Base-by-base conservation (phyloP, 2,329 filamentous ascomycete species). In the Fusarium irregulare region DNA sequence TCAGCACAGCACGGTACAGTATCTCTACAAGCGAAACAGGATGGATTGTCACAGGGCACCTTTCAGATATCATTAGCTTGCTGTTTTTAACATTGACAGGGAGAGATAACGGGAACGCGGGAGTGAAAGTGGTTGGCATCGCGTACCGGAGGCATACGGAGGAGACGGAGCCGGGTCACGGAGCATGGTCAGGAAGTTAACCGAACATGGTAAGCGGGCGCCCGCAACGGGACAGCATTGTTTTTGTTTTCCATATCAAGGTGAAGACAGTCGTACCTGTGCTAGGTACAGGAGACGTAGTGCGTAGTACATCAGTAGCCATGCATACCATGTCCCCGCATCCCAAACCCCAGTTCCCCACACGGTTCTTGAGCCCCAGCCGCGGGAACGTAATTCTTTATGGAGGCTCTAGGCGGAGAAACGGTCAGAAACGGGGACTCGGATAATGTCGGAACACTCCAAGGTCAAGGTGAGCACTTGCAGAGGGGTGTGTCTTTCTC, bases 171-270 rank as follows among this genome's bases (percentile, higher is more conserved):
- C 64, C 60, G 64, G 56, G 49, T 56, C 42, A 60, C 68, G 68
- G 64, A 72, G 56, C 56, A 74, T 72, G 55, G 57, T 70, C 70
- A 70, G 72, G 72, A 74, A 74, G 72, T 74, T 74, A 75, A 45
- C 72, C 72, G 72, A 61, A 58, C 56, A 61, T 60, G 56, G 70
- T 51, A 60, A 60, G 54, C 56, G 66, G 71, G 57, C 72, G 72
- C 72, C 72, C 72, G 72, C 72, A 74, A 66, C 47, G 53, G 18
- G 34, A 37, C 34, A 37, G 6, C 9, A 37, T 37, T n/a, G 18
- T 37, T 37, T 37, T 37, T 37, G 34, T n/a, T 18, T n/a, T 37
- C 18, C 34, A 37, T 37, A 6, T 37, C 34, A n/a, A 37, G 34
- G 34, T 37, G 18, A 37, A 37, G 34, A 62, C 34, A 40, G 21